Conservation (phyloP, 192 early-diverging fungal genomes). For the Coemansia interrupta region DNA sequence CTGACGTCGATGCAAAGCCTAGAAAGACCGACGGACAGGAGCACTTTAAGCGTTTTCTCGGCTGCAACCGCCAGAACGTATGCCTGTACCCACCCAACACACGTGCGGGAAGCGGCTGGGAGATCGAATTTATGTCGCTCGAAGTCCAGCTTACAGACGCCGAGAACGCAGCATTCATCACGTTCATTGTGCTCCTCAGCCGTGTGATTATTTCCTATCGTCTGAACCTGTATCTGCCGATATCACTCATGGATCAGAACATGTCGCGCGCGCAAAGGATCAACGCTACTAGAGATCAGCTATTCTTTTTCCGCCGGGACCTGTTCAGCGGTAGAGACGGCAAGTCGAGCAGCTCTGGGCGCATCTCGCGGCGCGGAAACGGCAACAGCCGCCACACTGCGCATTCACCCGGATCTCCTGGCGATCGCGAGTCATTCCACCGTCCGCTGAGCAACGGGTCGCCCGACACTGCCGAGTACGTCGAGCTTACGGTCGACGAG, state of each 20-base stretch:
- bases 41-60: constrained; percentile 98
- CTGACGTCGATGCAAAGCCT: not conserved
- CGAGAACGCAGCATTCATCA: constrained; percentile 92
- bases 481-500: constrained; percentile 80
- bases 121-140: constrained; percentile 94
- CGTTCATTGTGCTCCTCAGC: constrained; percentile 93
- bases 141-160: constrained; percentile 95
- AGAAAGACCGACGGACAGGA: constrained; percentile 61
- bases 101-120: constrained; percentile 86
- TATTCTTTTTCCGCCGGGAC: constrained; percentile 89
- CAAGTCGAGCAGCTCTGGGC: constrained; percentile 31
- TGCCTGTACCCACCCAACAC: constrained; percentile 97
- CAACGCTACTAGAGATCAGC: constrained; percentile 70
- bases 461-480: constrained; percentile 58
- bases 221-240: constrained; percentile 93
- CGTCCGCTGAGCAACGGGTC: constrained; percentile 4
- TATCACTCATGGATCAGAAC: constrained; percentile 93
- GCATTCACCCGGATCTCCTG: constrained; percentile 1
- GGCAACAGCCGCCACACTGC: constrained; percentile 10
- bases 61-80: constrained; percentile 96
- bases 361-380: constrained; percentile 31
- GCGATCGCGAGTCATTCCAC: not conserved
- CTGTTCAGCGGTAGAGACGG: constrained; percentile 57
- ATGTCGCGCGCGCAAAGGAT: constrained; percentile 80
- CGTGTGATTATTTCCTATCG: constrained; percentile 79